Conservation (phyloP, 768 basidiomycete species). For the Naematelia aurantialba region DNA sequence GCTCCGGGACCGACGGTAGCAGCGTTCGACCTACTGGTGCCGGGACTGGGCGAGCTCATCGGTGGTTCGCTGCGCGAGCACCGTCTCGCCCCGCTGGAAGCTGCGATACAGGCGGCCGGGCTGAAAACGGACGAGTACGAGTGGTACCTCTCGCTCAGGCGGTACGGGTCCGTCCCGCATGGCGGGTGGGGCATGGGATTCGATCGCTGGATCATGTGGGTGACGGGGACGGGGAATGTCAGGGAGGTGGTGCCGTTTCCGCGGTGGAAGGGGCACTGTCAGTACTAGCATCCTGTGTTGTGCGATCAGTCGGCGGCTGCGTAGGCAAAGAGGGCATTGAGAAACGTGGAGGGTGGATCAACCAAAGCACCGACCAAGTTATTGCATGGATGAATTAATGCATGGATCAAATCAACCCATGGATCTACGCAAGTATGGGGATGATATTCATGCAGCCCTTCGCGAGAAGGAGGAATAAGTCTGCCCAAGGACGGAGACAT, state of each 20-base stretch:
- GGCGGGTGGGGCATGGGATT: constrained; percentile 96
- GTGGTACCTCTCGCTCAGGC: constrained; percentile 75
- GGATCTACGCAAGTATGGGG: too few relatives aligned
- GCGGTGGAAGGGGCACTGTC: constrained; percentile 59
- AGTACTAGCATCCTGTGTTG: constrained; percentile 41
- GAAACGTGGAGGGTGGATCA: too few relatives aligned
- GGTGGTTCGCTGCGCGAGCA: constrained; percentile 78
- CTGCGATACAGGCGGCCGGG: constrained; percentile 56
- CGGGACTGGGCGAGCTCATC: constrained; percentile 78
- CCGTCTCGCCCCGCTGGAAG: constrained; percentile 41
- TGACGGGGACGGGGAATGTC: constrained; percentile 84
- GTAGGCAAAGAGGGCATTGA: too few relatives aligned
- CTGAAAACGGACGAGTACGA: constrained; percentile 53
- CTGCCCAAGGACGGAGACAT: too few relatives aligned
- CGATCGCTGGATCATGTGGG: constrained; percentile 81
- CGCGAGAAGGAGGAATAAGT: too few relatives aligned
- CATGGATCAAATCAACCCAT: too few relatives aligned
- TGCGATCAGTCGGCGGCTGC: too few relatives aligned
- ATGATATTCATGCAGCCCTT: too few relatives aligned
- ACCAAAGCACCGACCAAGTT: too few relatives aligned
- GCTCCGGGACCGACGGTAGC: constrained; percentile 57
- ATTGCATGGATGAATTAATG: too few relatives aligned
- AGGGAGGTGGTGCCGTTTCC: constrained; percentile 90
- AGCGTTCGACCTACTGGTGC: constrained; percentile 94
- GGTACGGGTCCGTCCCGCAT: constrained; percentile 82